Evolutionary conservation across 805 yeast genomes (phyloP), one percentile per base, ranked within the genome.

Genomic region (Ogataea thermomethanolica): DNA sequence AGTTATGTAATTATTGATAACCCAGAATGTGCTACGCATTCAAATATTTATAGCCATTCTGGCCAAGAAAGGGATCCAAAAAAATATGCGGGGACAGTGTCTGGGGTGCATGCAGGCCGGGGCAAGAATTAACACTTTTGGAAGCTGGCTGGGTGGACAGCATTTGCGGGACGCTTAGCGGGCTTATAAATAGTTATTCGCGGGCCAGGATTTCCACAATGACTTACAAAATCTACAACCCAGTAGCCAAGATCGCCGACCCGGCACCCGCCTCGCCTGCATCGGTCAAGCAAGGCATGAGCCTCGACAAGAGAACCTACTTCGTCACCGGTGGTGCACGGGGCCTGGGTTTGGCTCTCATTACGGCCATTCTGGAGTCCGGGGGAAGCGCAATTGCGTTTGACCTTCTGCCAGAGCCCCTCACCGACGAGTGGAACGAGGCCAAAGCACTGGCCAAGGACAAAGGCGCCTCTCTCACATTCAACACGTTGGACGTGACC

Each of bases 301-400:
- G 39, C n/a, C 39, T 47, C 25, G 35, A 28, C 12, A 34, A 34
- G 36, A 39, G 48, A 37, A 33, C 51, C 20, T 47, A 33, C 33
- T 41, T 47, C 29, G 51, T 47, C 33, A 47, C 51, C n/a, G 51
- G 51, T 7, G 51, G 51, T 17, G 51, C 44, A 10, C 36, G 51
- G 15, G 51, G 51, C 7, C 33, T 47, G 14, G 51, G 51, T 8
- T 33, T 47, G 14, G 12, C 44, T 8, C 30, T 47, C 11, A 37
- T 42, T 14, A 29, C 46, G 1, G 48, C 44, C n/a, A 33, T 47
- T n/a, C 33, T 41, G 3, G 51, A 47, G 36, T 30, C 33, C n/a
- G 48, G 48, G 8, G 51, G 46, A n/a, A 45, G 45, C 20, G 45
- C 41, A 9, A 30, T 37, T 27, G 39, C 44, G 20, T 40, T 47